Evolutionary conservation across 2,329 filamentous ascomycete species (phyloP), one percentile per base, ranked within the genome.

Genomic region (Rutstroemia sp.): DNA sequence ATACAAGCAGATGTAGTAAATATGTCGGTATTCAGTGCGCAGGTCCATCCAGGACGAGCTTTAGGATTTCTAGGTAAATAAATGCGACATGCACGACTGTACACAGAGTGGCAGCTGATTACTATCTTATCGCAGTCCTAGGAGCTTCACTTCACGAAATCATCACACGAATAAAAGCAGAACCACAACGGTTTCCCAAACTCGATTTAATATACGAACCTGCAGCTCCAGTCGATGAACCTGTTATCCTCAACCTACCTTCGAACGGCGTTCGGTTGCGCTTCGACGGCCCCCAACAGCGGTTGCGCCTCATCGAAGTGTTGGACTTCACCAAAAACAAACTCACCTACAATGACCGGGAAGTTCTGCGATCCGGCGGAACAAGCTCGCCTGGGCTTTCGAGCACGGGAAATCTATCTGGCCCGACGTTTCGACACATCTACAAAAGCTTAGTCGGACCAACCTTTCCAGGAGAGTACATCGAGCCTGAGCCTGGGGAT

Each of bases 381-480:
- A 75, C 72, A 58, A 70, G 69, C 61, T 63, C 51, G 65, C 66
- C 21, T 59, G 65, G 40, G 67, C 48, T 19, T n/a, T 67, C 46
- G 10, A 57, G 58, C 14, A 27, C 64, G 65, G 69, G 62, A 23
- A 65, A 59, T 40, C 67, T 69, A 27, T 66, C 76, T 49, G 89
- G 89, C 0, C 92, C 91, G 4, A 87, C 82, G 16, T 96, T 96
- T 70, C 81, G 87, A 58, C 89, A 95, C 70, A 86, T 99, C 63
- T 99, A 97, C 70, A 90, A 95, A 66, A 85, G 89, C 53, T 77
- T 96, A n/a, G 85, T 99, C 61, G 94, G 94, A 0, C 92, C 92
- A 17, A 95, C 92, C 0, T 97, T 95, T 69, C 88, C 88, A 1
- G 94, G 94, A 61, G 94, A 99, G 75, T 99, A 92, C 67, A 79